Evolutionary conservation across 1,284 basidiomycete genomes (phyloP).

Genomic region (Ceratobasidium sp.): DNA sequence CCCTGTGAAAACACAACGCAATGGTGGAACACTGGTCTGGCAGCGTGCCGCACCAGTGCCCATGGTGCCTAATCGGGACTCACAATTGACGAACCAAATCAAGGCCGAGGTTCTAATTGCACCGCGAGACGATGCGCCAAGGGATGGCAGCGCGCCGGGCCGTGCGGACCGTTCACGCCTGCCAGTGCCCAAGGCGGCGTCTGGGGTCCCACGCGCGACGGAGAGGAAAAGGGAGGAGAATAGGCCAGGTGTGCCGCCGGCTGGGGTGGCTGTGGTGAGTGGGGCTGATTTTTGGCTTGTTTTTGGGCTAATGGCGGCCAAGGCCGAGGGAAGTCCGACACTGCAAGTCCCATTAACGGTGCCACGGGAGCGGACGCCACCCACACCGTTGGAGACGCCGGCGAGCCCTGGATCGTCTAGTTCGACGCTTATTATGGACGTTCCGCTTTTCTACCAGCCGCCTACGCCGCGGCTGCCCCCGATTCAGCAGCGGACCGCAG

Average conservation of each 20-base stretch:
- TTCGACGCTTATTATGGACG: slow-evolving; percentile 39
- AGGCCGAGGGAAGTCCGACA: not conserved
- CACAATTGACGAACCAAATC: slow-evolving; percentile 2
- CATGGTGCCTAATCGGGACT: not conserved
- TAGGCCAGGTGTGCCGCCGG: slow-evolving; percentile 26
- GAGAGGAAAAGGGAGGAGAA: not conserved
- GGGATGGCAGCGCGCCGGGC: slow-evolving; percentile 9
- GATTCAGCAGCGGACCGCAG: slow-evolving; percentile 25
- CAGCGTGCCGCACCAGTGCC: not conserved
- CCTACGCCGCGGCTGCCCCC: slow-evolving; percentile 21
- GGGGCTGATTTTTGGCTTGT: not conserved
- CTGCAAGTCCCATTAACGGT: not conserved
- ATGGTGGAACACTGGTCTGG: not conserved
- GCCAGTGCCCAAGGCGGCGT: slow-evolving; percentile 6
- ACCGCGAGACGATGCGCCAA: not conserved
- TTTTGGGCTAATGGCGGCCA: not conserved
- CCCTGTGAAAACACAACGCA: not conserved
- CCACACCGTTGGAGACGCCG: slow-evolving; percentile 32
- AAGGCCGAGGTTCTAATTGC: slow-evolving; percentile 40
- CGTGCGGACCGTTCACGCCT: slow-evolving; percentile 34
- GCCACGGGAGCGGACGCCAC: slow-evolving; percentile 13
- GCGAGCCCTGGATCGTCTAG: slow-evolving; percentile 20
- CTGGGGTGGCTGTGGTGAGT: slow-evolving; percentile 8
- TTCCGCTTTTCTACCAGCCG: slow-evolving; percentile 38
- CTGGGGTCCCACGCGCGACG: slow-evolving; percentile 13